phyloP scores from a whole-genome alignment of 1,284 basidiomycete species.

The Phellopilus nigrolimitatus region DNA sequence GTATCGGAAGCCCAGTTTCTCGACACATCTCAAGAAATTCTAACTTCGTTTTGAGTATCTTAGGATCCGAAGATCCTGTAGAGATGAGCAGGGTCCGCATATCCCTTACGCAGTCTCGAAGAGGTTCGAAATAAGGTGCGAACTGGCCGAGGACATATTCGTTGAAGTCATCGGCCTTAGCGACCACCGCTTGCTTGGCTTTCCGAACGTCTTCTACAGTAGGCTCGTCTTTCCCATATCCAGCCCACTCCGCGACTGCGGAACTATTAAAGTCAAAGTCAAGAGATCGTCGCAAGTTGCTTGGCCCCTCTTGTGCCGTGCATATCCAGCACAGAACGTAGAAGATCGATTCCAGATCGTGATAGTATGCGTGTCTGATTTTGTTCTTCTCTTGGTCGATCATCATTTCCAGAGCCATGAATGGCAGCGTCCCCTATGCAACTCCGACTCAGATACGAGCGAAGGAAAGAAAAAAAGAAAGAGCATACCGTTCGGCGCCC shows the following conservation, averaged over 20 bases:
- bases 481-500: neutral
- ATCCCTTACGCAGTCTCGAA: neutral
- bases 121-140: neutral
- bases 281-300: neutral
- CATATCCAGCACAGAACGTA: slow-evolving; percentile 7
- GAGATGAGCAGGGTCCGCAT: neutral
- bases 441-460: neutral
- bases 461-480: neutral
- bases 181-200: neutral
- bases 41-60: neutral
- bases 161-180: neutral
- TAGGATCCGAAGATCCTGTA: neutral
- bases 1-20: neutral
- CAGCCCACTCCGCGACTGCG: neutral
- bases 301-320: neutral
- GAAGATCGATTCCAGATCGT: slow-evolving; percentile 6
- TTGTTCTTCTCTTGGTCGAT: neutral
- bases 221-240: neutral
- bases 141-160: neutral
- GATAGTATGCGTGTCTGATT: neutral
- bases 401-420: slow-evolving; percentile 1
- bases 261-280: neutral
- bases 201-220: neutral
- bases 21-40: neutral
- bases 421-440: slow-evolving; percentile 1